Evolutionary conservation across 805 yeast genomes (phyloP).

Genomic region (Saturnispora bothae): DNA sequence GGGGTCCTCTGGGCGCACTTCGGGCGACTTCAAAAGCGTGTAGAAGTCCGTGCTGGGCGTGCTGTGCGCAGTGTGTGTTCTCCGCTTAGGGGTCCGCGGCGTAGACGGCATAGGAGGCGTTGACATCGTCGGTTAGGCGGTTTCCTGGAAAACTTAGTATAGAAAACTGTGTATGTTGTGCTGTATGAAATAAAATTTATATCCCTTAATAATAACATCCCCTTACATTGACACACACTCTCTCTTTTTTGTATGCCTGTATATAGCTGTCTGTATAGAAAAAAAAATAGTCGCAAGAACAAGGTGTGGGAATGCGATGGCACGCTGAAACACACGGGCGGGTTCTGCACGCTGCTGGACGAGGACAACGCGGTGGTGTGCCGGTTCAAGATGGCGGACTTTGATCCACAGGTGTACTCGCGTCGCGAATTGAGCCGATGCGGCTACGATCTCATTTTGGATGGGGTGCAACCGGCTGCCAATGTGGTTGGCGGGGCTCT

Average conservation of each 20-base stretch:
- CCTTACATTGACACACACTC: no score
- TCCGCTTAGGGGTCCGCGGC: conserved; percentile 22
- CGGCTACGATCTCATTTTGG: conserved; percentile 5
- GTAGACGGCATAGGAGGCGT: conserved; percentile 24
- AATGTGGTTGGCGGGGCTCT: not conserved
- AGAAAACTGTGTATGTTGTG: no score
- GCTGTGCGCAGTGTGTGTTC: conserved; percentile 11
- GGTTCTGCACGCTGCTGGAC: conserved; percentile 2
- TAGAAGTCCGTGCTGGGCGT: conserved; percentile 23
- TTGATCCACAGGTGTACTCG: conserved; percentile 2
- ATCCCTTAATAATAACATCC: no score
- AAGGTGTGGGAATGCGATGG: conserved; percentile 8
- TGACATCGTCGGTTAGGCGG: no score
- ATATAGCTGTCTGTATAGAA: conserved; percentile 5
- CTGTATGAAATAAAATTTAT: no score
- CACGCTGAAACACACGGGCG: not conserved
- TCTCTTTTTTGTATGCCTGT: conserved; percentile 19
- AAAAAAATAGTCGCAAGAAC: conserved; percentile 7
- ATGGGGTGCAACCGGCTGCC: not conserved
- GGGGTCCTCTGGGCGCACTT: conserved; percentile 12
- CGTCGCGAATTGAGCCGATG: conserved; percentile 1
- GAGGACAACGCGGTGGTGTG: conserved; percentile 5
- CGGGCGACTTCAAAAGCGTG: conserved; percentile 28
- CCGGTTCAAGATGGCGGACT: conserved; percentile 3
- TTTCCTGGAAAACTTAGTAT: no score